These are phyloP conservation scores for Grifola frondosa DNA, from an alignment of 1,284 basidiomycete genomes.

Conservation along the genomic window DNA sequence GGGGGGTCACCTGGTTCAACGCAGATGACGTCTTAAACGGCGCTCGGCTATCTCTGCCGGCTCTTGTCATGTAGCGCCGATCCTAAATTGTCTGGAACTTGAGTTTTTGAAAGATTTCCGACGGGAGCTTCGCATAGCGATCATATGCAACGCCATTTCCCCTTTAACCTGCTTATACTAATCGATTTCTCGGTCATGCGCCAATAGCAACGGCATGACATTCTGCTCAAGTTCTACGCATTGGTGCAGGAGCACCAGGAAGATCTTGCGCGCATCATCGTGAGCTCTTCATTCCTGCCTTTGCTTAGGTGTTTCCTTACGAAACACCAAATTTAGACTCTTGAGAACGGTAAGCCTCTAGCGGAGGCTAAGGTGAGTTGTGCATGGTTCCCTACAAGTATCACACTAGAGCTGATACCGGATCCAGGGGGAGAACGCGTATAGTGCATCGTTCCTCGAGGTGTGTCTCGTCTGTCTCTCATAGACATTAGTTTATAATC, in stretches of 20 bases:
- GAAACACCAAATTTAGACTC: conserved; percentile 51
- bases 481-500: too few relatives aligned
- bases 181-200: not conserved
- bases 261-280: conserved; percentile 81
- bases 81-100: too few relatives aligned
- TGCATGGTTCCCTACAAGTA: not conserved
- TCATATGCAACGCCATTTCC: too few relatives aligned
- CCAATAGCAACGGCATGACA: conserved; percentile 71
- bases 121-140: too few relatives aligned
- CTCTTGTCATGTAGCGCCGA: too few relatives aligned
- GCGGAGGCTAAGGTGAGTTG: conserved; percentile 69
- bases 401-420: not conserved
- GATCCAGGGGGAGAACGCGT: conserved; percentile 71
- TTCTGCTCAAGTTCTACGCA: conserved; percentile 70
- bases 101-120: too few relatives aligned
- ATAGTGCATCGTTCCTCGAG: conserved; percentile 84
- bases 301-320: not conserved
- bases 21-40: too few relatives aligned
- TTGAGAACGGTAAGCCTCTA: conserved; percentile 92
- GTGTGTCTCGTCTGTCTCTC: conserved; percentile 43
- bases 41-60: too few relatives aligned
- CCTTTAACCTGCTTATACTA: too few relatives aligned
- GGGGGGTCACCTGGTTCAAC: too few relatives aligned
- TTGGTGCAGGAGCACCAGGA: conserved; percentile 80
- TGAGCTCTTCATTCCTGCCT: conserved; percentile 35